Percentiles rank a stretch among this genome's conserved stretches.
phyloP scores from a whole-genome alignment of 768 basidiomycete species.

The Dictyophora rubrovolvata region DNA sequence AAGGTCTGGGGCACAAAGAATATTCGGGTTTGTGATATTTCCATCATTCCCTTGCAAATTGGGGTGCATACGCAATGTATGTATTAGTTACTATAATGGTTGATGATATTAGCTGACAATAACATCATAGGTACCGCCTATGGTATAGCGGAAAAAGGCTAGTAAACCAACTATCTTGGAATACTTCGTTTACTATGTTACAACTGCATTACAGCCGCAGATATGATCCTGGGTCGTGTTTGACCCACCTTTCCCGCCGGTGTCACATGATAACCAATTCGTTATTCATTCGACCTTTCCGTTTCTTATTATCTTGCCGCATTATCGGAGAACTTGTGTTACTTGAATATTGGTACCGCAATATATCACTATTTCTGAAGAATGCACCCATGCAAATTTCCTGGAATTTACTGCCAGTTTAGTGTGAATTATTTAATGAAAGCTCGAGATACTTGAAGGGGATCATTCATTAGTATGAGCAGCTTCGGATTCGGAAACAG shows the following conservation, averaged over 20 bases:
- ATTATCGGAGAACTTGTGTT: too few species aligned
- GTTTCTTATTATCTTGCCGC: too few species aligned
- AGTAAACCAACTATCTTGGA: neutral
- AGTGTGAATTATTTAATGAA: too few species aligned
- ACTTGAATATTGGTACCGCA: too few species aligned
- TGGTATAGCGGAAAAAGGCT: neutral
- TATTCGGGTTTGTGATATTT: slow-evolving; percentile 49
- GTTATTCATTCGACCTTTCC: too few species aligned
- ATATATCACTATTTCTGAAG: too few species aligned
- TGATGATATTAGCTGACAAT: neutral
- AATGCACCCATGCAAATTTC: too few species aligned
- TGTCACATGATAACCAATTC: too few species aligned
- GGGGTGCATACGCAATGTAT: neutral
- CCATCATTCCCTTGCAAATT: slow-evolving; percentile 35
- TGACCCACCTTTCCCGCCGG: neutral
- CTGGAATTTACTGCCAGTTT: too few species aligned
- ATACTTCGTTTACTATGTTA: neutral
- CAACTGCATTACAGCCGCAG: neutral
- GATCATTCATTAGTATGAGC: too few species aligned
- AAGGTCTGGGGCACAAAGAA: slow-evolving; percentile 45
- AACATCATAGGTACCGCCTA: neutral
- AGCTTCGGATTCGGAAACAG: too few species aligned
- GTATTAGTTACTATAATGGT: neutral
- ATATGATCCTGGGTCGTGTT: neutral
- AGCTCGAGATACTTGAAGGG: too few species aligned